These are phyloP conservation scores for Rubroshorea leprosula DNA, from an alignment of 345 rosid genomes.

Conservation along the genomic window DNA sequence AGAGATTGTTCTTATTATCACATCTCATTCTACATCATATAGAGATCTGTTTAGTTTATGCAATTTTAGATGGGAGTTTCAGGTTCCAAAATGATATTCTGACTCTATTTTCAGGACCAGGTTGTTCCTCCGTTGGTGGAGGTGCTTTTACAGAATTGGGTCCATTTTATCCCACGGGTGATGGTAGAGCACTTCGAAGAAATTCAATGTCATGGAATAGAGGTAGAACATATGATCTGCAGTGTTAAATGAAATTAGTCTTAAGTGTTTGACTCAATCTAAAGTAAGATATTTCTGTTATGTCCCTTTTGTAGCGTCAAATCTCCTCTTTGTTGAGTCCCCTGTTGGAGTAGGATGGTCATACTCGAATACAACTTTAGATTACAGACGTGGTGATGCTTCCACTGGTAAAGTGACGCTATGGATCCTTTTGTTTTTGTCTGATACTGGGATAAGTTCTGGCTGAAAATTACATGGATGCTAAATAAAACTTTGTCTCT, in stretches of 20 bases:
- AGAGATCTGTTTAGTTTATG: neutral
- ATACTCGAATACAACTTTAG: constrained; percentile 72
- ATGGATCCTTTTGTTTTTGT: too few species aligned
- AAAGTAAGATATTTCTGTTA: neutral
- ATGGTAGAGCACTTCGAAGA: constrained; percentile 72
- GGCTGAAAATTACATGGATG: neutral
- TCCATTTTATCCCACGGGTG: constrained; percentile 74
- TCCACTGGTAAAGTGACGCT: constrained; percentile 41
- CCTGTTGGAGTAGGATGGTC: constrained; percentile 99
- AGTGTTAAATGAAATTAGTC: neutral
- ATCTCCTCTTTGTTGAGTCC: constrained; percentile 86
- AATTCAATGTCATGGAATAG: constrained; percentile 88
- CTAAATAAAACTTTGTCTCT: neutral
- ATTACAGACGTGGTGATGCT: constrained; percentile 68
- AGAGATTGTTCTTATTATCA: neutral
- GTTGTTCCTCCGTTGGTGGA: constrained; percentile 91
- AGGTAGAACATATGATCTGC: constrained; percentile 33
- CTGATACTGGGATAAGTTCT: too few species aligned
- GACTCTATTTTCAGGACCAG: constrained; percentile 54
- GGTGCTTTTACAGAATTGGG: constrained; percentile 94
- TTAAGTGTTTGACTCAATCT: neutral
- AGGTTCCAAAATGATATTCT: neutral
- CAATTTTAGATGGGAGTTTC: neutral
- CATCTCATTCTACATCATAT: neutral
- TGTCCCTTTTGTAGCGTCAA: constrained; percentile 50